Base-by-base conservation (phyloP, 2,329 filamentous ascomycete genomes). In the Paraphoma chrysanthemicola region DNA sequence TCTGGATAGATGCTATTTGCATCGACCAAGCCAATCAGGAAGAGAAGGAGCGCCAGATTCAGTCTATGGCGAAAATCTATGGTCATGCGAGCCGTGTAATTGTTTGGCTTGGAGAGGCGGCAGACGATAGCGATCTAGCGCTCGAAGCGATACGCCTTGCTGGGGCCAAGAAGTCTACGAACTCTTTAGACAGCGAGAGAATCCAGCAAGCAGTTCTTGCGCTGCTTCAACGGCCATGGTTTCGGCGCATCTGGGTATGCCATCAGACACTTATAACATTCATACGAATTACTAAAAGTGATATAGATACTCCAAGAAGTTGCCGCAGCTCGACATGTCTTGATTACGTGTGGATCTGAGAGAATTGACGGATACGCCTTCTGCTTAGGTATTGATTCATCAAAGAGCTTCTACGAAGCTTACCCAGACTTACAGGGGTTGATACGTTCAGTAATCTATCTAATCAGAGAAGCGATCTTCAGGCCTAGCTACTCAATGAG, bases 271-370 rank as follows among this genome's bases (percentile, higher is more conserved):
- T 41, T n/a, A 48, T 16, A 39, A 48, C 33, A 47, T 48, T 29
- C 30, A 33, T 36, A 57, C 9, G n/a, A 16, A 48, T 18, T 50
- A 44, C 56, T 60, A 56, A 61, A n/a, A 48, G 48, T 62, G 18
- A 52, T 47, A 28, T 53, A 64, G 61, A 47, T 64, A 42, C 55
- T 66, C 43, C 61, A 64, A 47, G 61, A 66, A 53, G 60, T 63
- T 57, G 60, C 60, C 45, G 60, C 62, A 17, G 62, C 62, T 51
- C 60, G 57, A 50, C 50, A 59, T 42, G 48, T 63, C 42, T 47
- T 53, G 33, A 55, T 63, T 41, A 59, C 48, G 41, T 62, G 56
- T 57, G 60, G 58, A 12, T n/a, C 39, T 31, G 39, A 46, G 30
- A 42, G 57, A 41, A 57, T 62, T 48, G 58, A 66, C 50, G 63